These are phyloP conservation scores for Zygosaccharomyces bisporus DNA, from an alignment of 805 yeast species.

Conservation along the genomic window DNA sequence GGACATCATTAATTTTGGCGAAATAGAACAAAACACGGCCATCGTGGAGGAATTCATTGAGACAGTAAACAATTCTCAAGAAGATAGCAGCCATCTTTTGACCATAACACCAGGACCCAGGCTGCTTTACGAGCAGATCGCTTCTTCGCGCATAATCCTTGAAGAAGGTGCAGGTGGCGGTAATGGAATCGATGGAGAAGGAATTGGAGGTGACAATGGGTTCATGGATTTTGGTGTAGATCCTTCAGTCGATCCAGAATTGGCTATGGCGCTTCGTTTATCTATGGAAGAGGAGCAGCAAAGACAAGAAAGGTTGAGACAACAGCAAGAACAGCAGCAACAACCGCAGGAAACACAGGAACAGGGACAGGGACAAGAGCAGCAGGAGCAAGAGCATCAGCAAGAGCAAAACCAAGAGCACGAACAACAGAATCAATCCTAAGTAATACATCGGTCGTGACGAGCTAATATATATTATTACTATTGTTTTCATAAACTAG, in stretches of 20 bases:
- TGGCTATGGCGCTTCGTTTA: slow-evolving; percentile 90
- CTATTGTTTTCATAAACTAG: neutral
- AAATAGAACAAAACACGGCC: slow-evolving; percentile 69
- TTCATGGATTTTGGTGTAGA: slow-evolving; percentile 70
- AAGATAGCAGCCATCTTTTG: slow-evolving; percentile 75
- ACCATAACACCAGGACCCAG: slow-evolving; percentile 87
- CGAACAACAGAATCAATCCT: slow-evolving; percentile 3
- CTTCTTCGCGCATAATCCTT: slow-evolving; percentile 69
- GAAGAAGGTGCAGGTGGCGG: slow-evolving; percentile 50
- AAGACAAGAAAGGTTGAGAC: slow-evolving; percentile 75
- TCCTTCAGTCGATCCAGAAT: slow-evolving; percentile 92
- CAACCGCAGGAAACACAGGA: slow-evolving; percentile 8
- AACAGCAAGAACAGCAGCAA: slow-evolving; percentile 20
- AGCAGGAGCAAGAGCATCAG: neutral
- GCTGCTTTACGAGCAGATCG: slow-evolving; percentile 75
- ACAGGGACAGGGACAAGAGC: slow-evolving; percentile 8
- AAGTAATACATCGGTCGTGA: neutral
- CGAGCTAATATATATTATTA: neutral
- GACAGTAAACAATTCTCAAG: slow-evolving; percentile 56
- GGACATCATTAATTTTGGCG: slow-evolving; percentile 90
- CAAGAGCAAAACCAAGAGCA: slow-evolving; percentile 4
- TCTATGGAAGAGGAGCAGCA: slow-evolving; percentile 93
- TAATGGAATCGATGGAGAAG: slow-evolving; percentile 43
- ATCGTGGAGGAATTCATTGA: slow-evolving; percentile 76
- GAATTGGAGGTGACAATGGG: slow-evolving; percentile 46